phyloP scores from a whole-genome alignment of 768 basidiomycete species.

The Boletus tylopilopsis region DNA sequence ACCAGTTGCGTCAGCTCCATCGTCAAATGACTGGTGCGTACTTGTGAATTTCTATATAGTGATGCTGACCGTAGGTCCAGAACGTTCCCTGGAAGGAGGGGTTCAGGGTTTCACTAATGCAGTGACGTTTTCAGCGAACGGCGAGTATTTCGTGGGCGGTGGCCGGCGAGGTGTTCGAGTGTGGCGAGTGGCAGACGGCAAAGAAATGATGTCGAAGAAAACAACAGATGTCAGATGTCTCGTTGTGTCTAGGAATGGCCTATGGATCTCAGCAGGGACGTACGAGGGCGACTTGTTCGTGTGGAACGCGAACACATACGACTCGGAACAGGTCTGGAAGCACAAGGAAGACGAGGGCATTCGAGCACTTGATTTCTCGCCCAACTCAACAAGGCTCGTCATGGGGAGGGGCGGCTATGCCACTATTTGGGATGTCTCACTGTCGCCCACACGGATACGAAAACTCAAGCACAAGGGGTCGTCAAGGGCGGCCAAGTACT shows the following conservation, averaged over 20 bases:
- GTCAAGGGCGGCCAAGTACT: not conserved
- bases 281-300: not conserved
- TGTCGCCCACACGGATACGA: not conserved
- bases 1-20: no score
- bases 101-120: no score
- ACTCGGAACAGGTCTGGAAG: not conserved
- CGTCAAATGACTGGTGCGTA: no score
- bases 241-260: not conserved
- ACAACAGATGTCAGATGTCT: not conserved
- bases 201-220: not conserved
- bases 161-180: no score
- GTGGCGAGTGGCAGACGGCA: not conserved
- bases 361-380: not conserved
- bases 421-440: not conserved
- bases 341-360: not conserved
- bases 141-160: no score
- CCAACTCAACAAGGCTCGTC: not conserved
- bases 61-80: no score
- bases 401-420: not conserved
- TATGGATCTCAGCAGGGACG: not conserved
- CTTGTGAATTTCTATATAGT: no score
- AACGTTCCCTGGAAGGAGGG: no score
- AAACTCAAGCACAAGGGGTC: not conserved
- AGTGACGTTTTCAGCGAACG: no score
- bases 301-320: not conserved